Conservation (phyloP, 2,329 filamentous ascomycete species). For the Claviceps sp. region DNA sequence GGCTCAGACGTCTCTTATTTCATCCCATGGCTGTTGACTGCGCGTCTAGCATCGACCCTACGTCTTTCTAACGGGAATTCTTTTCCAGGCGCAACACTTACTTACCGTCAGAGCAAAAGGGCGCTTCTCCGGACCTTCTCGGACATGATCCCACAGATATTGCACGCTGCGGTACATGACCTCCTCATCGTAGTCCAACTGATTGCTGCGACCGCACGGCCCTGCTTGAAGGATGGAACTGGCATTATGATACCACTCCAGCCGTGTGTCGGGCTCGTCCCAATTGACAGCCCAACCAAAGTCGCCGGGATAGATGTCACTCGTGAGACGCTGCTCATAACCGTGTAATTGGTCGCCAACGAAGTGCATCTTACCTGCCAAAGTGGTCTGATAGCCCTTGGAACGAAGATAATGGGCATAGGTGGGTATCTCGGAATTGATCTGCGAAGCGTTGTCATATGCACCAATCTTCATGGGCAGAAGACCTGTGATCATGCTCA, state of each 20-base stretch:
- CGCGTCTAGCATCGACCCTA: neutral
- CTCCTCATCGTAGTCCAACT: conserved; percentile 92
- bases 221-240: conserved; percentile 86
- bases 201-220: conserved; percentile 79
- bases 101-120: conserved; percentile 70
- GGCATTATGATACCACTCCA: conserved; percentile 96
- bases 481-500: conserved; percentile 88
- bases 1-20: neutral
- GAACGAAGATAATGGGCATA: conserved; percentile 84
- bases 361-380: conserved; percentile 97
- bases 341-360: conserved; percentile 89
- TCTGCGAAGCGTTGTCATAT: conserved; percentile 81
- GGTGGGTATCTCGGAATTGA: conserved; percentile 73
- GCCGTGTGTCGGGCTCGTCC: conserved; percentile 74
- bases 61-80: neutral
- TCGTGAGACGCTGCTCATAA: conserved; percentile 85
- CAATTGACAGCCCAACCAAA: conserved; percentile 93
- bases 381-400: conserved; percentile 75
- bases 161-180: conserved; percentile 86
- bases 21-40: neutral
- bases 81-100: neutral
- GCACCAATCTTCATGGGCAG: conserved; percentile 84
- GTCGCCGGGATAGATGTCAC: conserved; percentile 88
- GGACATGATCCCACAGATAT: conserved; percentile 81
- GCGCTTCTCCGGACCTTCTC: conserved; percentile 56